A percentile compares a stretch with the other conserved stretches of the same genome.
Conservation (phyloP, 75 land plant genomes). For the Pinus taeda region DNA sequence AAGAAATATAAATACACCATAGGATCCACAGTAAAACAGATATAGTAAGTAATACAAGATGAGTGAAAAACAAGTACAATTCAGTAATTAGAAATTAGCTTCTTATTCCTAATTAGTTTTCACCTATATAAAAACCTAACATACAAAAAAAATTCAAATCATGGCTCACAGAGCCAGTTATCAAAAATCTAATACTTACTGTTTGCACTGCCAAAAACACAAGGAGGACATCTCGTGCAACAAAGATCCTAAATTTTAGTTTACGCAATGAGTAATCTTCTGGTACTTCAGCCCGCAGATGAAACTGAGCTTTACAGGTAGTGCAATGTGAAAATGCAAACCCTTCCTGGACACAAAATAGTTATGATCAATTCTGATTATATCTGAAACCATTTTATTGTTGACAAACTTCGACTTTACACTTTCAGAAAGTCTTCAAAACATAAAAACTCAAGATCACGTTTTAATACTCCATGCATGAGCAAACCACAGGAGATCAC, state of each 20-base stretch:
- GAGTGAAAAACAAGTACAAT: not conserved
- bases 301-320: slow-evolving; percentile 92
- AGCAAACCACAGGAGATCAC: too few relatives aligned
- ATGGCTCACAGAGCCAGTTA: too few relatives aligned
- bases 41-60: not conserved
- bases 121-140: not conserved
- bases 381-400: not conserved
- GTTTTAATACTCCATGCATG: too few relatives aligned
- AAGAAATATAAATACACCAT: not conserved
- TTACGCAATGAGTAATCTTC: slow-evolving; percentile 92
- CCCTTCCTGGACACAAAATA: slow-evolving; percentile 66
- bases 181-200: slow-evolving; percentile 39
- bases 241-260: slow-evolving; percentile 86
- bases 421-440: too few relatives aligned
- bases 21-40: not conserved
- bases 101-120: too few relatives aligned
- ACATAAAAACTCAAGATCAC: too few relatives aligned
- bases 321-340: slow-evolving; percentile 98
- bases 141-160: not conserved
- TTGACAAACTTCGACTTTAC: not conserved
- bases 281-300: slow-evolving; percentile 59
- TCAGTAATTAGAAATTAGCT: not conserved
- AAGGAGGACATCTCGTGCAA: slow-evolving; percentile 90
- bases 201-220: slow-evolving; percentile 89
- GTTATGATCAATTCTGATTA: not conserved